Percentiles rank a stretch among this genome's conserved stretches.
phyloP scores from a whole-genome alignment of 768 basidiomycete species.

The Nidularia pulvinata region DNA sequence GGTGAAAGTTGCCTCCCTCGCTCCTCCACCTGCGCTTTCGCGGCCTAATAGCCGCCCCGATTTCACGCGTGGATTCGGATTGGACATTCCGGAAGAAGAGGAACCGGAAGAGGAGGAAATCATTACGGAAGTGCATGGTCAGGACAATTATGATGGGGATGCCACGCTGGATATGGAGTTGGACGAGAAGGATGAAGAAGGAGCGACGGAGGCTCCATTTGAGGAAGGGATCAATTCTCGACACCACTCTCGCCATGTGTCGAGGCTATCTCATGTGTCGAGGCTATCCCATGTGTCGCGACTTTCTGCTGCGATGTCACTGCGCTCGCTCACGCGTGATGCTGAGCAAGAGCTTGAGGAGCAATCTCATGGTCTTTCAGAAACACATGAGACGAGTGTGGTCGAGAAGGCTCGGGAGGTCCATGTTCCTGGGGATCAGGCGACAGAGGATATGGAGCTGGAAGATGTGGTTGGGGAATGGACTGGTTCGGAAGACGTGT shows the following conservation, averaged over 20 bases:
- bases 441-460: constrained; percentile 20
- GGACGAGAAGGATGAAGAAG: constrained; percentile 29
- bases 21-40: constrained; percentile 38
- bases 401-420: constrained; percentile 44
- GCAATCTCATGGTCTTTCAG: not conserved
- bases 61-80: constrained; percentile 77
- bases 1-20: constrained; percentile 40
- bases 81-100: constrained; percentile 78
- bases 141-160: constrained; percentile 20
- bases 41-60: constrained; percentile 62
- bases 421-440: constrained; percentile 22
- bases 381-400: constrained; percentile 16
- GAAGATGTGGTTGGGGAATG: constrained; percentile 60
- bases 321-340: constrained; percentile 59
- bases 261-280: no score
- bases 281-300: no score
- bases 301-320: constrained; percentile 66
- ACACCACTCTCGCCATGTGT: constrained; percentile 72
- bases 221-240: constrained; percentile 46
- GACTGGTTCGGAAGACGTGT: constrained; percentile 82
- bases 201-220: constrained; percentile 25
- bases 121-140: constrained; percentile 11
- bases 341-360: constrained; percentile 29
- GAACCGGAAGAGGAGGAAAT: constrained; percentile 54
- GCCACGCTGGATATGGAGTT: constrained; percentile 31